A percentile compares a stretch with the other conserved stretches of the same genome.
phyloP scores from a whole-genome alignment of 495 filamentous ascomycete species.

The Podospora appendiculata region DNA sequence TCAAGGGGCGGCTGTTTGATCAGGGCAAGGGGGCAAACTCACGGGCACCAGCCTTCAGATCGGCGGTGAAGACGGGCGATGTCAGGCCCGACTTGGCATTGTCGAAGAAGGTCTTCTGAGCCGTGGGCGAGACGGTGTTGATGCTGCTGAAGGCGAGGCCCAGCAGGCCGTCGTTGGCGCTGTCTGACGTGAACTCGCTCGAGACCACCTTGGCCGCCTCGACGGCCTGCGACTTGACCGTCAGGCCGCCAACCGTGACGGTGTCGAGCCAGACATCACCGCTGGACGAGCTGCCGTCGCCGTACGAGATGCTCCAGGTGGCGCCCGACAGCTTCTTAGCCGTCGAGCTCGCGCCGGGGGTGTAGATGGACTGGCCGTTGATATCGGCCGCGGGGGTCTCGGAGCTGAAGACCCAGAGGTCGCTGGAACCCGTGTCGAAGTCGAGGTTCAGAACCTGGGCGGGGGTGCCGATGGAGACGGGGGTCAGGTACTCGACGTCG shows the following conservation, averaged over 20 bases:
- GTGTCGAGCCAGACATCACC: slow-evolving; percentile 64
- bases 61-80: slow-evolving; percentile 58
- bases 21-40: slow-evolving; percentile 5
- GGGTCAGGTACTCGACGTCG: slow-evolving; percentile 60
- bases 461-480: slow-evolving; percentile 54
- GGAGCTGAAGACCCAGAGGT: slow-evolving; percentile 52
- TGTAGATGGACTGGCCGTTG: slow-evolving; percentile 54
- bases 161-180: slow-evolving; percentile 59
- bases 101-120: slow-evolving; percentile 66
- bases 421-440: slow-evolving; percentile 69
- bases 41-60: slow-evolving; percentile 50
- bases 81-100: slow-evolving; percentile 51
- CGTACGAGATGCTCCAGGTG: slow-evolving; percentile 63
- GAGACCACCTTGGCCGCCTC: slow-evolving; percentile 60
- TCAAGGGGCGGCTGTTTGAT: background rate
- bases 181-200: slow-evolving; percentile 48
- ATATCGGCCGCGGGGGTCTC: slow-evolving; percentile 16
- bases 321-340: slow-evolving; percentile 43
- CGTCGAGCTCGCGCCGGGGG: slow-evolving; percentile 36
- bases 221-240: slow-evolving; percentile 58
- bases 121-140: slow-evolving; percentile 58
- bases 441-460: slow-evolving; percentile 56
- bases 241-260: slow-evolving; percentile 58
- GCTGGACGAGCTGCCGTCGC: slow-evolving; percentile 58
- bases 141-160: slow-evolving; percentile 64